phyloP scores from a whole-genome alignment of 2,329 filamentous ascomycete species.

The Stachybotrys chartarum region DNA sequence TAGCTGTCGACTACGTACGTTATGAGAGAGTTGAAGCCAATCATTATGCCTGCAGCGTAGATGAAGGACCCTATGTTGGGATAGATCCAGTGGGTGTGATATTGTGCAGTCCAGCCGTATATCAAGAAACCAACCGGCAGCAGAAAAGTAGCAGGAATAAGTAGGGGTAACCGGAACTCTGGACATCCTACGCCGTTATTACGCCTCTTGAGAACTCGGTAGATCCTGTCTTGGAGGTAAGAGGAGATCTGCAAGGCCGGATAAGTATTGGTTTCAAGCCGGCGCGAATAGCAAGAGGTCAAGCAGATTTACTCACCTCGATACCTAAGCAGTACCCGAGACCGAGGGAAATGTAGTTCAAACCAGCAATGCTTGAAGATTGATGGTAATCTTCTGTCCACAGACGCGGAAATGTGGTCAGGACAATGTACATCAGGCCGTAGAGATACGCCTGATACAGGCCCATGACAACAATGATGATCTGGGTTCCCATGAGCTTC shows the following conservation, averaged over 20 bases:
- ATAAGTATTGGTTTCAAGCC: neutral
- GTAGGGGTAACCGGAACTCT: constrained; percentile 40
- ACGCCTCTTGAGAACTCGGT: constrained; percentile 33
- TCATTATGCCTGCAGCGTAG: constrained; percentile 29
- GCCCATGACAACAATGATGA: constrained; percentile 60
- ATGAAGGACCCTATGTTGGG: constrained; percentile 40
- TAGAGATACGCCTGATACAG: constrained; percentile 61
- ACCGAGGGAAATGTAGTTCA: constrained; percentile 21
- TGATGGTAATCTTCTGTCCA: constrained; percentile 53
- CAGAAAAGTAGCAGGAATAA: constrained; percentile 40
- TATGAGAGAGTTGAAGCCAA: constrained; percentile 37
- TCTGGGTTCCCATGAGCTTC: constrained; percentile 31
- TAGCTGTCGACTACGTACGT: constrained; percentile 57
- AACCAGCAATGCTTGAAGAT: constrained; percentile 38
- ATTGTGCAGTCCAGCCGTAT: constrained; percentile 52
- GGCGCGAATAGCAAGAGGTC: neutral
- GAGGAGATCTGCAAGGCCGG: constrained; percentile 3
- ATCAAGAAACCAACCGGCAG: constrained; percentile 51
- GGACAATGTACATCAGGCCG: constrained; percentile 50
- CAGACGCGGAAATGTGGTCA: constrained; percentile 42
- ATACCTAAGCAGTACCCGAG: constrained; percentile 9
- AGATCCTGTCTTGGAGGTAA: constrained; percentile 36
- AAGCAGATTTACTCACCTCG: neutral
- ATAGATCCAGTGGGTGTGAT: constrained; percentile 48
- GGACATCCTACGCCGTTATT: constrained; percentile 27